Evolutionary conservation across 2,329 filamentous ascomycete genomes (phyloP), one percentile per base, ranked within the genome.

Genomic region (Nigrograna mackinnonii): DNA sequence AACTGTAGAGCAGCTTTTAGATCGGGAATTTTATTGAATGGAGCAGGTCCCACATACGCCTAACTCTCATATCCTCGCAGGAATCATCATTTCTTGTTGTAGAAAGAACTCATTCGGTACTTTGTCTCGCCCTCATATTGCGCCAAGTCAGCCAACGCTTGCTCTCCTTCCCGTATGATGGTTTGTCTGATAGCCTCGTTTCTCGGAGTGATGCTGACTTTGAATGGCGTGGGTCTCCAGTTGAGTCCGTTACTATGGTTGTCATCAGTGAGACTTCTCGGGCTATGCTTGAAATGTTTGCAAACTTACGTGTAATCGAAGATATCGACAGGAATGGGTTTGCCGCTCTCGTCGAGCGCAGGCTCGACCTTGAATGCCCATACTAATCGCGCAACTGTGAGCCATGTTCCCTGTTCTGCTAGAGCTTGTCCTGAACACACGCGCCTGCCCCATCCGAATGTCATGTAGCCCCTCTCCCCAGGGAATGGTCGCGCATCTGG

Each of bases 321-420:
- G 30, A 83, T 82, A 46, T 83, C 79, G 28, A 83, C 76, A 2
- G 76, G 71, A 14, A 79, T 68, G 14, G 72, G 67, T 18, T 69
- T 71, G 1, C 78, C 78, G 21, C 64, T 47, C 20, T 54, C 53
- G 53, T 74, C 69, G 11, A 69, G 41, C 22, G 62, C 68, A 33
- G 71, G 69, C 39, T 69, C 59, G 43, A 83, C 76, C 41, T 71
- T 69, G 53, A 83, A 84, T 0, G 71, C 79, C 79, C 81, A 84
- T 5, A 84, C 66, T 20, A 83, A 54, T 12, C 80, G 66, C 6
- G 78, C 77, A 33, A 84, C 70, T 0, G 76, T 80, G 52, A 84
- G 75, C 72, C 79, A 83, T 0, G 79, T 79, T 5, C 80, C 79
- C 54, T 82, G 78, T 60, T 84, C 80, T 2, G 80, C 80, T 14